Evolutionary conservation across 129 eudicot genomes (phyloP), one percentile per base, ranked within the genome.

Genomic region (Flaveria sonorensis): DNA sequence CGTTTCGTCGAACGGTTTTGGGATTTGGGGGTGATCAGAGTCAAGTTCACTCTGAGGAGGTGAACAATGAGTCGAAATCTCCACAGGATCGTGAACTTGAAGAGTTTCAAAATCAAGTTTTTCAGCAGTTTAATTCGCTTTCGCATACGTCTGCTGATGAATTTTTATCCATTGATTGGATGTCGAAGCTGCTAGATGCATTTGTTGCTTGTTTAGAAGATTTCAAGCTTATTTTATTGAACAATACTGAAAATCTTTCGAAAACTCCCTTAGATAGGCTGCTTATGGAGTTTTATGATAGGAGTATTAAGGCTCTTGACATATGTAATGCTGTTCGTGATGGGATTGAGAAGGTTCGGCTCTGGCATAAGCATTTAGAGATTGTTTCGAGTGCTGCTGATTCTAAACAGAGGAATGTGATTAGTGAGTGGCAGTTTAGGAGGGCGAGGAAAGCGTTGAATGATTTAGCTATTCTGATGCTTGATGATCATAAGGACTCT

Each of bases 241-340:
- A 89, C 7, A 87, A 88, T 52, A 56, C 78, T 8, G 84, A 70
- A 45, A 68, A 10, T 18, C 83, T 92, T 62, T 77, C 83, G 2
- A 92, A 84, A 62, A 82, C 91, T 14, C 93, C 96, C 0, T 28
- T 88, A 60, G 96, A 89, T 68, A 86, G 39, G 70, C 70, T 83
- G 32, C 53, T 89, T 46, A 19, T 79, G 16, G 97, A 92, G 42
- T 89, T 56, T 18, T 89, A 82, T 20, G 96, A 92, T 53, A 76
- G 85, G 72, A 84, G 89, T 70, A 72, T 92, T 13, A 92, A 92
- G 63, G 97, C 93, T 1, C 90, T 92, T 53, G 97, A 92, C 70
- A 85, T 92, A 12, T 89, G 95, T 67, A 92, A 92, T 53, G 97
- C 97, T 15, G 84, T 84, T 28, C 96, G 97, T 50, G 97, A 92